A percentile compares a stretch with the other conserved stretches of the same genome.
phyloP scores from a whole-genome alignment of 306 rosid species.

The Cucumis hystrix region DNA sequence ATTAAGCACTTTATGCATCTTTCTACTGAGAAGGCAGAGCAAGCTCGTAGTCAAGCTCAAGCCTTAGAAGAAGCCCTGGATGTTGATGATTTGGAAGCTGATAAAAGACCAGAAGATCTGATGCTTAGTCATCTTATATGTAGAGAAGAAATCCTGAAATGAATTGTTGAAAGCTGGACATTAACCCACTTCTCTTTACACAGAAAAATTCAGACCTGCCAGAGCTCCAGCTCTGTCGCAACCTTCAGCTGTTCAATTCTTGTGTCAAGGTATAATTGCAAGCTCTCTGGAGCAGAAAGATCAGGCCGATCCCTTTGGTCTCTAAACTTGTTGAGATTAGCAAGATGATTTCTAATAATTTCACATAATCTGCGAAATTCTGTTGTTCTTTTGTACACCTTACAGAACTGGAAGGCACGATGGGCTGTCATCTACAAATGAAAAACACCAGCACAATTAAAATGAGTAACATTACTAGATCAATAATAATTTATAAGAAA shows the following conservation, averaged over 20 bases:
- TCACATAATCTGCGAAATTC: slow-evolving; percentile 92
- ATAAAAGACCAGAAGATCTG: too few relatives aligned
- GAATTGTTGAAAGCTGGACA: not conserved
- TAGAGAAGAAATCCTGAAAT: not conserved
- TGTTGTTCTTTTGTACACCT: slow-evolving; percentile 85
- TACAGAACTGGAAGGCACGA: slow-evolving; percentile 97
- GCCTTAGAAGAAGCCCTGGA: too few relatives aligned
- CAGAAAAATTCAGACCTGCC: slow-evolving; percentile 55
- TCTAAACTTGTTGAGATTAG: slow-evolving; percentile 80
- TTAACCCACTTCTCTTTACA: not conserved
- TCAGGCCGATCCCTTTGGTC: slow-evolving; percentile 97
- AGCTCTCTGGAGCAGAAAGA: slow-evolving; percentile 78
- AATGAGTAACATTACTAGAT: too few relatives aligned
- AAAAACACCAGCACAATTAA: not conserved
- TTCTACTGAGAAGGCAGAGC: too few relatives aligned
- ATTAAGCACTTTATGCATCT: too few relatives aligned
- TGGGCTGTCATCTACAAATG: slow-evolving; percentile 91
- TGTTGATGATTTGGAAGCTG: too few relatives aligned
- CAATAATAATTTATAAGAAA: too few relatives aligned
- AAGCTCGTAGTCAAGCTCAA: too few relatives aligned
- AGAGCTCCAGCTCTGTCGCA: slow-evolving; percentile 88
- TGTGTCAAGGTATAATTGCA: slow-evolving; percentile 92
- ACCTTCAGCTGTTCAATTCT: slow-evolving; percentile 94
- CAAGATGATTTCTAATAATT: slow-evolving; percentile 80
- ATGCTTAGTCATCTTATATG: not conserved